Base-by-base conservation (phyloP, 306 rosid species). In the Vigna trinervia region DNA sequence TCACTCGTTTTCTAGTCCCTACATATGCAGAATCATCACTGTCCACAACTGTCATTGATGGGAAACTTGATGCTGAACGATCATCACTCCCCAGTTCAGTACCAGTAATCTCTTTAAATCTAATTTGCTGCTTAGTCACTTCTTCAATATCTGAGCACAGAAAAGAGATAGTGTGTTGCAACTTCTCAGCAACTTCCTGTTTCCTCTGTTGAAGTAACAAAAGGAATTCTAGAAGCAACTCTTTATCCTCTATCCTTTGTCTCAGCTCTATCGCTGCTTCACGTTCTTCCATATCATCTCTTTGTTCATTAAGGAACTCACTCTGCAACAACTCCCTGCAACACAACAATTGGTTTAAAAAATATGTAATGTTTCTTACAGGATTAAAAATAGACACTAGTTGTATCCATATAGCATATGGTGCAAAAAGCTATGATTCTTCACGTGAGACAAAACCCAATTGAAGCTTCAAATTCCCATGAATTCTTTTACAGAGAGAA, bases 261-360 rank as follows among this genome's bases (percentile, higher is more conserved):
- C 94, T 78, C 34, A 96, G 98, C 78, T 92, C 90, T 80, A 88
- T 74, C 5, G 94, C 97, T 23, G 93, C 98, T 84, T 96, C 98
- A 19, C 96, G 93, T 67, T 96, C 96, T 85, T 82, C 93, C 74
- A 91, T 77, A 36, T 92, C 89, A 80, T 89, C 96, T 84, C 92
- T 85, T 30, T 91, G 90, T 76, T 92, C 89, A 75, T 87, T 92
- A 53, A 96, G 96, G 87, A 96, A 91, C 51, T 87, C 91, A 5
- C 97, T 92, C 73, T 88, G 88, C 84, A 91, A 85, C 84, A 96
- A 87, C 53, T 96, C 98, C 70, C 99, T 95, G 96, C 12, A 36
- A 84, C 78, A 84, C 51, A 82, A 79, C 56, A 80, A 82, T 80
- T 50, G 52, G 67, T 80, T 73, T 7, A 71, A 41, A 81, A 70